These are phyloP conservation scores for Monilinia laxa DNA, from an alignment of 2,329 filamentous ascomycete species.

Conservation along the genomic window DNA sequence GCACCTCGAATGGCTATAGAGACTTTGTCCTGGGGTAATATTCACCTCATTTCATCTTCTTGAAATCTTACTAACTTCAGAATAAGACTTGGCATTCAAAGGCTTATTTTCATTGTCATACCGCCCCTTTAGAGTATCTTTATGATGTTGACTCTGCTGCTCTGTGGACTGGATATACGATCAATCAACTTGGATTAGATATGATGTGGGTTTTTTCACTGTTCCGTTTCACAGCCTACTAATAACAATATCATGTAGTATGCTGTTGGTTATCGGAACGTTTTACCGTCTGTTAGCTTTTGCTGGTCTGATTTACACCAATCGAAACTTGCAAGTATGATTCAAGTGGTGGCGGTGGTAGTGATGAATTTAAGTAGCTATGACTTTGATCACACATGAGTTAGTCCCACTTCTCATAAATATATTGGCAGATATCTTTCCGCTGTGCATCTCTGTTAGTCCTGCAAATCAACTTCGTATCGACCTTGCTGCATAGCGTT, in stretches of 20 bases:
- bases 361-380: neutral
- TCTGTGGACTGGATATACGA: neutral
- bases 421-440: neutral
- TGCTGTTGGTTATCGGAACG: neutral
- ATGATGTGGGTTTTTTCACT: neutral
- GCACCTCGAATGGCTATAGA: neutral
- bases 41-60: no score
- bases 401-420: neutral
- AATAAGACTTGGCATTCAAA: neutral
- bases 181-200: neutral
- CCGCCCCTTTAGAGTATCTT: neutral
- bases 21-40: neutral
- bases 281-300: neutral
- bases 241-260: neutral
- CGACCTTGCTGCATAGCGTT: no score
- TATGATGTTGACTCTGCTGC: neutral
- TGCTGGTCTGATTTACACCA: neutral
- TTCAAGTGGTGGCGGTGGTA: neutral
- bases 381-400: neutral
- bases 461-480: neutral
- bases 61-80: neutral
- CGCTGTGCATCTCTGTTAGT: no score
- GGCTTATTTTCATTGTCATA: neutral
- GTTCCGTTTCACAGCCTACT: neutral
- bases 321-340: slow-evolving; percentile 3